phyloP scores from a whole-genome alignment of 2,329 filamentous ascomycete genomes.

The Parascedosporium putredinis region DNA sequence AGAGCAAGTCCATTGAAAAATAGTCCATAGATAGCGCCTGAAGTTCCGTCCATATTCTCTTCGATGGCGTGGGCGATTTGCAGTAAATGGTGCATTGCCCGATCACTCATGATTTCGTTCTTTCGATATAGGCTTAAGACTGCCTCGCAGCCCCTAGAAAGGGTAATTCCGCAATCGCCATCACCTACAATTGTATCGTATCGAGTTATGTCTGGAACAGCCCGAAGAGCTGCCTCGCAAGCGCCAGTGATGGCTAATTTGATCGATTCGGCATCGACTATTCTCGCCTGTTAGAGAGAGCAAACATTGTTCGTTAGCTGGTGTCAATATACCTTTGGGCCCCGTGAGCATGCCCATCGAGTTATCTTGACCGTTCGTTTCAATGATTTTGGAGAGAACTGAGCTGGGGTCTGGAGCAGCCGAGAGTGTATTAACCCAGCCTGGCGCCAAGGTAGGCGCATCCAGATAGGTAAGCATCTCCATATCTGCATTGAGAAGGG shows the following conservation, averaged over 20 bases:
- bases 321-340: too few species aligned
- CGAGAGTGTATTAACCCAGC: too few species aligned
- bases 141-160: constrained; percentile 43
- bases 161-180: constrained; percentile 55
- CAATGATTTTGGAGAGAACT: too few species aligned
- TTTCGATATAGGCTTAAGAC: constrained; percentile 23
- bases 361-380: too few species aligned
- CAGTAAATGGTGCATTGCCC: constrained; percentile 26
- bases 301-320: too few species aligned
- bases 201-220: constrained; percentile 51
- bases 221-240: too few species aligned
- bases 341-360: too few species aligned
- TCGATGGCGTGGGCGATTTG: constrained; percentile 44
- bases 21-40: constrained; percentile 42
- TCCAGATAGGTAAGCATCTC: not conserved
- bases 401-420: too few species aligned
- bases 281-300: too few species aligned
- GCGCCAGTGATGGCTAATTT: too few species aligned
- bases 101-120: not conserved
- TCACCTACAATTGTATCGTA: constrained; percentile 56
- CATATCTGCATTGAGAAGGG: too few species aligned
- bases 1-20: constrained; percentile 39
- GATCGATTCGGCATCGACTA: too few species aligned
- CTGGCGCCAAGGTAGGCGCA: not conserved
- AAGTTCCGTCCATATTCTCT: constrained; percentile 41